phyloP scores from a whole-genome alignment of 169 alveolate genomes.

The Plasmodium vivax region DNA sequence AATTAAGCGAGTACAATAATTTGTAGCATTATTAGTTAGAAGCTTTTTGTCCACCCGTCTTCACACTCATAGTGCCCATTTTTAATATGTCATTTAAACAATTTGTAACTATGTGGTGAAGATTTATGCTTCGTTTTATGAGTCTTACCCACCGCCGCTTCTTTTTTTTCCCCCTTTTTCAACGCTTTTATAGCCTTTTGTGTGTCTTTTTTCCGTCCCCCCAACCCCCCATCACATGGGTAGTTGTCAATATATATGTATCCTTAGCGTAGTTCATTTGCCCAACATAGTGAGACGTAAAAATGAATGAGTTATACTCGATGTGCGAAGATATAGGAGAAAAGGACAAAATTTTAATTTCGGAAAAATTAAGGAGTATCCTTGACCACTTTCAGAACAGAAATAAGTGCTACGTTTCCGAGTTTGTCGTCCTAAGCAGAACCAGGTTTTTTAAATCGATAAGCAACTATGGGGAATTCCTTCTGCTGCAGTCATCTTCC shows the following conservation, averaged over 20 bases:
- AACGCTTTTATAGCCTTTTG: background rate
- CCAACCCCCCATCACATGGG: background rate
- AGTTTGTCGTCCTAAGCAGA: constrained; percentile 75
- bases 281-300: constrained; percentile 1
- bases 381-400: constrained; percentile 38
- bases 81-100: constrained; percentile 30
- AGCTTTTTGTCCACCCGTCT: background rate
- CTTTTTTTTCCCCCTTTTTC: background rate
- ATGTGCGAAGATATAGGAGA: constrained; percentile 67
- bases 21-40: constrained; percentile 16
- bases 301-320: constrained; percentile 65
- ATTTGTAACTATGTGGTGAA: constrained; percentile 9
- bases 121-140: constrained; percentile 2
- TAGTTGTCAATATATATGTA: constrained; percentile 11
- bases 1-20: constrained; percentile 2
- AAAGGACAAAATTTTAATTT: constrained; percentile 40
- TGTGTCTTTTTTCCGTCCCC: background rate
- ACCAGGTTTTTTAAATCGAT: constrained; percentile 62
- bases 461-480: constrained; percentile 71
- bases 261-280: background rate
- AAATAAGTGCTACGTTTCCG: constrained; percentile 63
- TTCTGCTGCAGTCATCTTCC: constrained; percentile 69
- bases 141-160: constrained; percentile 6
- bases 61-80: constrained; percentile 28
- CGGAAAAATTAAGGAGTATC: constrained; percentile 62